Conservation (phyloP, 495 filamentous ascomycete species). For the Parathielavia appendiculata region DNA sequence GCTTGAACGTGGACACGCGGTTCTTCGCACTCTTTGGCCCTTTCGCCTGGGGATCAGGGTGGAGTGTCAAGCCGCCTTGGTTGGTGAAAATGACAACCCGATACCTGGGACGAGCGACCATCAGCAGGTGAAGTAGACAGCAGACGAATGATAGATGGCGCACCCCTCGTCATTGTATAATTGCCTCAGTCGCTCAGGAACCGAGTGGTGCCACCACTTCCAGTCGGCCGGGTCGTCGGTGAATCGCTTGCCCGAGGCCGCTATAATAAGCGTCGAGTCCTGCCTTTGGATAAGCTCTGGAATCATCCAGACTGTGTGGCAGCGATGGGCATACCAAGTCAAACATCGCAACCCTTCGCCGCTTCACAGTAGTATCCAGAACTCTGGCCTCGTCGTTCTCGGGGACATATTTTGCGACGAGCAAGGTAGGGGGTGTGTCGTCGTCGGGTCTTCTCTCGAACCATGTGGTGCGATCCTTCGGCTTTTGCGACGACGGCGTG, state of each 20-base stretch:
- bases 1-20: conserved; percentile 70
- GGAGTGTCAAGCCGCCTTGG: conserved; percentile 73
- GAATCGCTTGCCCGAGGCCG: conserved; percentile 75
- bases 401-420: conserved; percentile 67
- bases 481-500: conserved; percentile 79
- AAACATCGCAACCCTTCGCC: conserved; percentile 74
- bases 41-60: conserved; percentile 59
- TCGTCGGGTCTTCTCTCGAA: conserved; percentile 49
- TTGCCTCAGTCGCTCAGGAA: conserved; percentile 59
- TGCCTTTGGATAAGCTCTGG: conserved; percentile 29
- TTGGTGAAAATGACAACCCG: conserved; percentile 78
- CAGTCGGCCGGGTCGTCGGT: conserved; percentile 69
- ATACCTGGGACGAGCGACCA: conserved; percentile 56
- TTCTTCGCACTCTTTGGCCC: conserved; percentile 55
- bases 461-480: conserved; percentile 75
- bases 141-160: not conserved
- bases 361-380: conserved; percentile 31
- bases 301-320: not conserved
- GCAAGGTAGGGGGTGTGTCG: conserved; percentile 49
- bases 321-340: conserved; percentile 59
- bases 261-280: conserved; percentile 83
- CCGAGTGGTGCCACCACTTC: conserved; percentile 85
- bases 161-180: conserved; percentile 66
- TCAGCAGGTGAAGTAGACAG: not conserved
- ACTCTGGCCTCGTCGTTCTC: conserved; percentile 25